Conservation (phyloP, 345 rosid species). For the Xanthoceras sorbifolium region DNA sequence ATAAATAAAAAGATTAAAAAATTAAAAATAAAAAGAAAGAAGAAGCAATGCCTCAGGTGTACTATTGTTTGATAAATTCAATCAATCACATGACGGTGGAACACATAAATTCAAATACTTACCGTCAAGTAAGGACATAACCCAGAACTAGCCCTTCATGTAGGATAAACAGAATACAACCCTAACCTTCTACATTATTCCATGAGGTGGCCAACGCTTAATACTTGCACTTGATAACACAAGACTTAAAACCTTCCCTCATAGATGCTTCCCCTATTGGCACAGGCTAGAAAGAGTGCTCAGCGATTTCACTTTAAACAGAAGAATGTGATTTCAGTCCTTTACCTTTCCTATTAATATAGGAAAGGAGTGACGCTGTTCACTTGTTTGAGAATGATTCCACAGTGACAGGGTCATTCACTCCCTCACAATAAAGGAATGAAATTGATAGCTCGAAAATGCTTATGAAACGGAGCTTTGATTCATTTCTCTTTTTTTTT, state of each 20-base stretch:
- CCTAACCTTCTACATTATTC: neutral
- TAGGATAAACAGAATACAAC: neutral
- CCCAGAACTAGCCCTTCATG: neutral
- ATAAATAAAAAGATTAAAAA: too few species aligned
- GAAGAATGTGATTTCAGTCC: neutral
- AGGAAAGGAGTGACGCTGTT: too few species aligned
- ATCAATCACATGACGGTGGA: neutral
- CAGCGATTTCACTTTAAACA: neutral
- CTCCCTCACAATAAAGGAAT: neutral
- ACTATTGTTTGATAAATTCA: neutral
- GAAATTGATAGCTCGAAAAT: neutral
- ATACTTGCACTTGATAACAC: neutral
- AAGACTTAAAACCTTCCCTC: neutral
- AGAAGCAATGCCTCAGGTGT: neutral
- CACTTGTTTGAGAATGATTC: too few species aligned
- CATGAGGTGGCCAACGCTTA: neutral
- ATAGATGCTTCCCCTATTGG: neutral
- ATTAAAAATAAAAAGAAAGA: too few species aligned
- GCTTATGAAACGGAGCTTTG: neutral
- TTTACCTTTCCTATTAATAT: neutral
- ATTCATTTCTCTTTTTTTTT: neutral
- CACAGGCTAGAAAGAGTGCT: neutral
- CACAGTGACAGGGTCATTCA: neutral
- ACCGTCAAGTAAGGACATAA: too few species aligned
- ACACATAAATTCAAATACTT: neutral